Evolutionary conservation across 2,329 filamentous ascomycete genomes (phyloP).

Genomic region (Penicillium janthinellum): DNA sequence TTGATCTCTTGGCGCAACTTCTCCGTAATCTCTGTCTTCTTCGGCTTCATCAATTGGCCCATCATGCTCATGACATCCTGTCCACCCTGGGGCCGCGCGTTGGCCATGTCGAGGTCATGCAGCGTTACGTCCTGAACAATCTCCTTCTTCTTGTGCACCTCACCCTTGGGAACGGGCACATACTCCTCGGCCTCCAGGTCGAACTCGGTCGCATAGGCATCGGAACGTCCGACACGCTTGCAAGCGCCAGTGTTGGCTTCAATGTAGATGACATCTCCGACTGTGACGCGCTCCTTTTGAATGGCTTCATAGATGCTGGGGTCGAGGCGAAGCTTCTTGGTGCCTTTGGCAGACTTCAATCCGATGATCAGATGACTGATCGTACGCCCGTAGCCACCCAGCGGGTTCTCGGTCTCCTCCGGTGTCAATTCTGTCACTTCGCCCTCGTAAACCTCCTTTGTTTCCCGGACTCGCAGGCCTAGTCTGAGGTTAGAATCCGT

Average conservation of each 20-base stretch:
- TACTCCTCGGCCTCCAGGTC: slow-evolving; percentile 99
- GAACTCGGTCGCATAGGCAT: slow-evolving; percentile 97
- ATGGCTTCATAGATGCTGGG: slow-evolving; percentile 99
- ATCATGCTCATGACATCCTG: slow-evolving; percentile 99
- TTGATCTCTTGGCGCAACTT: slow-evolving; percentile 96
- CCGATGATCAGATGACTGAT: slow-evolving; percentile 95
- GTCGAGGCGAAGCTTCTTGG: slow-evolving; percentile 95
- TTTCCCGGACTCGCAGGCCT: slow-evolving; percentile 90
- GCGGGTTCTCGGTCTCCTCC: slow-evolving; percentile 95
- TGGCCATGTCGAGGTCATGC: slow-evolving; percentile 94
- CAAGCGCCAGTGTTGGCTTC: slow-evolving; percentile 98
- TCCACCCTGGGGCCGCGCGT: slow-evolving; percentile 90
- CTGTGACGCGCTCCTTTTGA: slow-evolving; percentile 93
- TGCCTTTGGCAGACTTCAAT: slow-evolving; percentile 91
- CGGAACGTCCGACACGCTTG: slow-evolving; percentile 92
- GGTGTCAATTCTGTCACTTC: slow-evolving; percentile 97
- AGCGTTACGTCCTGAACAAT: slow-evolving; percentile 98
- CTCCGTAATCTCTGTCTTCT: slow-evolving; percentile 99
- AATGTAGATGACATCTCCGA: slow-evolving; percentile 98
- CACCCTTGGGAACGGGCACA: slow-evolving; percentile 96
- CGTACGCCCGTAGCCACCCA: slow-evolving; percentile 95
- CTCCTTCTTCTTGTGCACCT: slow-evolving; percentile 99
- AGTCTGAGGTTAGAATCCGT: slow-evolving; percentile 20
- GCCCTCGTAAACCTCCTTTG: slow-evolving; percentile 98
- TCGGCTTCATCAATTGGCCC: slow-evolving; percentile 99